Evolutionary conservation across 257 asterid species (phyloP).

Genomic region (Nicotiana attenuata): DNA sequence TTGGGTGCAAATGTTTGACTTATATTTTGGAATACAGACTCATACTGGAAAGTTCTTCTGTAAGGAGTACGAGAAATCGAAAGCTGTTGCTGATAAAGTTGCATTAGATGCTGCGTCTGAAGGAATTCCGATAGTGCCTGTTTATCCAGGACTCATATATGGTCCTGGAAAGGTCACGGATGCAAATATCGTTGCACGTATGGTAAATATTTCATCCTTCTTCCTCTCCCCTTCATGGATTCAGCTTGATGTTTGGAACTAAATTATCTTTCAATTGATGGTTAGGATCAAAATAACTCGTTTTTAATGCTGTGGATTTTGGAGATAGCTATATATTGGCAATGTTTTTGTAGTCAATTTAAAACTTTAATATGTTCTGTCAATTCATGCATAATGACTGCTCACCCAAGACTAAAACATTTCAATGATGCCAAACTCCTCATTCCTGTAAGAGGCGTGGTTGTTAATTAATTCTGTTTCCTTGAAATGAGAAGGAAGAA

Average conservation of each 20-base stretch:
- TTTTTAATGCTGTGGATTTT: background rate
- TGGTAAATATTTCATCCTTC: constrained; percentile 41
- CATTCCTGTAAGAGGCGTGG: background rate
- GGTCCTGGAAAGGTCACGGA: constrained; percentile 84
- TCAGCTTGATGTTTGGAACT: no score
- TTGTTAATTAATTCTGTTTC: background rate
- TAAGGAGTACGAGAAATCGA: constrained; percentile 84
- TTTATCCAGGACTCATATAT: constrained; percentile 90
- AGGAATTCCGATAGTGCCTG: constrained; percentile 71
- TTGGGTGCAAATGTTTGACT: no score
- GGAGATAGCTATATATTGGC: background rate
- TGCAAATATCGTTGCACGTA: constrained; percentile 63
- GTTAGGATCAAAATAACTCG: background rate
- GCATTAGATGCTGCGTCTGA: constrained; percentile 77
- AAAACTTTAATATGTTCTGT: background rate
- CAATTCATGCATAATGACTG: background rate
- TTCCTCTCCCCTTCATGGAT: background rate
- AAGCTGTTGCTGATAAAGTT: constrained; percentile 66
- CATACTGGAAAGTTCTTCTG: constrained; percentile 58
- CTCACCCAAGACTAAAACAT: background rate
- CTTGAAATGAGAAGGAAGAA: background rate
- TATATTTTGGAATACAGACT: no score
- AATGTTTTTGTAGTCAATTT: background rate
- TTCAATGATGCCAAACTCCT: background rate
- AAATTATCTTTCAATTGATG: no score